A percentile compares a stretch with the other conserved stretches of the same genome.
phyloP scores from a whole-genome alignment of 2,329 filamentous ascomycete genomes.

The Dactylellina sp. region DNA sequence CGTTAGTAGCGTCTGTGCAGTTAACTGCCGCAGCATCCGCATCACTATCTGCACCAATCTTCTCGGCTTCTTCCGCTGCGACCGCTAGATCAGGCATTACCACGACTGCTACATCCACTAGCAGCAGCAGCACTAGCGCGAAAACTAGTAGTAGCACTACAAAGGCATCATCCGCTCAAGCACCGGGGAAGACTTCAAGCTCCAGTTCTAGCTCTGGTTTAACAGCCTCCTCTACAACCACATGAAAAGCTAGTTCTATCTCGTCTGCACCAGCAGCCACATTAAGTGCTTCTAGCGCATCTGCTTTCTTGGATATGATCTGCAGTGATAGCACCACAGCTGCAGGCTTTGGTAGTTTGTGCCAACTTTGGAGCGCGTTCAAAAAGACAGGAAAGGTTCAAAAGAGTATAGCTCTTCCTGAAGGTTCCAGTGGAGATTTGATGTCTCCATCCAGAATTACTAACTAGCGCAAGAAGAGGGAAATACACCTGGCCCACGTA shows the following conservation, averaged over 20 bases:
- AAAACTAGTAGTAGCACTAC: constrained; percentile 1
- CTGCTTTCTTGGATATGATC: constrained; percentile 31
- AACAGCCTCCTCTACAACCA: constrained; percentile 7
- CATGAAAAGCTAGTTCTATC: constrained; percentile 1
- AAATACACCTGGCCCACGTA: constrained; percentile 20
- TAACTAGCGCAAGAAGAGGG: constrained; percentile 21
- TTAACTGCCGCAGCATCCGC: constrained; percentile 30
- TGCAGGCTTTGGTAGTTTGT: constrained; percentile 31
- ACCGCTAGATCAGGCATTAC: background rate
- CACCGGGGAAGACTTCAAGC: too few species aligned
- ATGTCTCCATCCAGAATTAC: constrained; percentile 11
- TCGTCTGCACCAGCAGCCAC: constrained; percentile 1
- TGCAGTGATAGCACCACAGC: constrained; percentile 22
- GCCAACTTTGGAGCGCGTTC: constrained; percentile 41
- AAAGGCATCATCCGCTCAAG: background rate
- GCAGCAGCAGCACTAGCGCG: background rate
- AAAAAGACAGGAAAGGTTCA: constrained; percentile 32
- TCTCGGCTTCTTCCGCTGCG: background rate
- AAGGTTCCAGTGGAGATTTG: constrained; percentile 29
- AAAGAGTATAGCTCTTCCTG: constrained; percentile 29
- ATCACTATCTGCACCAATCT: background rate
- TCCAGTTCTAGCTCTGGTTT: constrained; percentile 1
- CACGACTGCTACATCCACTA: constrained; percentile 3
- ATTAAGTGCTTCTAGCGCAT: constrained; percentile 12
- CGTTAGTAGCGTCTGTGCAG: constrained; percentile 20